Evolutionary conservation across 2,329 filamentous ascomycete genomes (phyloP), one percentile per base, ranked within the genome.

Genomic region (Didymella pomorum): DNA sequence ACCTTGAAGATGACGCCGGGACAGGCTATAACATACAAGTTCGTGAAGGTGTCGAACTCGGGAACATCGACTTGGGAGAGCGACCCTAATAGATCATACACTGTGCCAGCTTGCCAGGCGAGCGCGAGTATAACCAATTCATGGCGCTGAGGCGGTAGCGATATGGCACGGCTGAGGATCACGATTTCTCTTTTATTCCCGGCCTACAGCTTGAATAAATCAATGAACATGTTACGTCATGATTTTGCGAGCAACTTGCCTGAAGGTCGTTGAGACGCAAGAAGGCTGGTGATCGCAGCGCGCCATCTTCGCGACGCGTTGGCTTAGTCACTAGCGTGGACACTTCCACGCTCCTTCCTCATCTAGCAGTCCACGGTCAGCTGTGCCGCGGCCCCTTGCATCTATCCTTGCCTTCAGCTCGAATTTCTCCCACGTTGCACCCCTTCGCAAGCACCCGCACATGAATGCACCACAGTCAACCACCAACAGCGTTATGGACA

Each of bases 61-160:
- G 76, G 76, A 0, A 75, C 79, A 51, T 77, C 76, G 33, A 77
- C 82, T 7, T 82, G 79, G 71, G 82, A 84, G 76, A 76, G 72
- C 41, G 70, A 71, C 18, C 71, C 73, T 7, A 83, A 83, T 61
- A 69, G 82, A 20, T 77, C 75, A 0, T 70, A 82, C 11, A 72
- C 71, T 7, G 73, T 71, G 21, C 69, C 73, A 14, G 56, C 11
- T 7, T 75, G 73, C 35, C 64, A 69, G 60, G 64, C 56, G 8
- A 70, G 65, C 62, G 67, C 58, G 20, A 64, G 52, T 5, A 62
- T 75, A 35, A 67, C 52, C 20, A 71, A 61, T 51, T 59, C 58
- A 12, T 75, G 71, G 70, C 61, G 58, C 46, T 64, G 29, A 62
- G 42, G 64, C 3, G 41, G 23, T 26, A 26, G 37, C 37, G 20